Percentiles rank a stretch among this genome's conserved stretches.
phyloP scores from a whole-genome alignment of 2,329 filamentous ascomycete species.

The Plectosphaerella cucumerina region DNA sequence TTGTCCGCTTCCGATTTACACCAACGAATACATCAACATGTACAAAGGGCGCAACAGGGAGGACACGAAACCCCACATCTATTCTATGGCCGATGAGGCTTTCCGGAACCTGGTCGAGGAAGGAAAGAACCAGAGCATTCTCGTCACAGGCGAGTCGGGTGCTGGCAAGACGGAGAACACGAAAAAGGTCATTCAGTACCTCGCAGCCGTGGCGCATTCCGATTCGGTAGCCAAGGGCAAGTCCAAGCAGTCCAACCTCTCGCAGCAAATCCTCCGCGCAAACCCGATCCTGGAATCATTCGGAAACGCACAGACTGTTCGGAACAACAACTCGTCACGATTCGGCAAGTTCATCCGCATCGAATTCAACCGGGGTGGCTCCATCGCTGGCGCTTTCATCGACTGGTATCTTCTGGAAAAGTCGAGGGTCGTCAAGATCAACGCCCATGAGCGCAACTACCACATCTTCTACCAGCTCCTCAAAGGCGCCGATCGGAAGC shows the following conservation, averaged over 20 bases:
- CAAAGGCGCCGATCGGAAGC: slow-evolving; percentile 69
- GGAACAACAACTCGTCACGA: slow-evolving; percentile 96
- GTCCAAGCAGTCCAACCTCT: slow-evolving; percentile 72
- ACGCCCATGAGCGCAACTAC: slow-evolving; percentile 87
- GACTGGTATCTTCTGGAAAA: slow-evolving; percentile 99
- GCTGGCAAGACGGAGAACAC: slow-evolving; percentile 99
- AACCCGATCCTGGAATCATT: slow-evolving; percentile 98
- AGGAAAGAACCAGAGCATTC: slow-evolving; percentile 92
- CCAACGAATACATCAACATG: slow-evolving; percentile 96
- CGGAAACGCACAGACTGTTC: slow-evolving; percentile 94
- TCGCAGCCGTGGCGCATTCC: slow-evolving; percentile 86
- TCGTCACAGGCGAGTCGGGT: slow-evolving; percentile 96
- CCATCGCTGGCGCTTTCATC: slow-evolving; percentile 93
- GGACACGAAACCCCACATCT: slow-evolving; percentile 96
- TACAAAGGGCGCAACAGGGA: slow-evolving; percentile 89
- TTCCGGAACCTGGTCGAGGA: slow-evolving; percentile 95
- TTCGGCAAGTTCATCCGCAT: slow-evolving; percentile 99
- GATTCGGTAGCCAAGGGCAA: slow-evolving; percentile 66
- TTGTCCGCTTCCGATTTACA: slow-evolving; percentile 90
- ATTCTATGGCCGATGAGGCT: slow-evolving; percentile 93
- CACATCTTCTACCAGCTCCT: slow-evolving; percentile 97
- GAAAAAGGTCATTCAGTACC: slow-evolving; percentile 98
- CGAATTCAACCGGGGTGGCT: slow-evolving; percentile 81
- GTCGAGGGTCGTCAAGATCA: slow-evolving; percentile 90
- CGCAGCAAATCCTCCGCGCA: slow-evolving; percentile 90